These are phyloP conservation scores for Rhytidiadelphus loreus DNA, from an alignment of 225 moss, liverwort and hornwort genomes.

Conservation along the genomic window DNA sequence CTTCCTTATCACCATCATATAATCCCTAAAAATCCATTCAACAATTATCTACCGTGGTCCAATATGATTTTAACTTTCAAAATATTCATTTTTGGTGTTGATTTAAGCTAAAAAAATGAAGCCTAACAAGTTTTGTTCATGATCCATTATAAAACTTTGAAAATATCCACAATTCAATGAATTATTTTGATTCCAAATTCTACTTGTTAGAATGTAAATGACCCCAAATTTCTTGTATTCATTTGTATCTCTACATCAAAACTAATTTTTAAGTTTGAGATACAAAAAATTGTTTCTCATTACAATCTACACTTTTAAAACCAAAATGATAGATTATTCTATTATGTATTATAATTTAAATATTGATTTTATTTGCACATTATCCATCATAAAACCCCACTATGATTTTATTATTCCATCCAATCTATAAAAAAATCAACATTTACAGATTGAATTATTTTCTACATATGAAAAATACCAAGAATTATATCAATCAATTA, in stretches of 20 bases:
- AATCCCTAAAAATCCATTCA: not conserved
- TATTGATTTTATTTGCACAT: not conserved
- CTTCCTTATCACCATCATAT: not conserved
- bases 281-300: not conserved
- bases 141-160: too few species aligned
- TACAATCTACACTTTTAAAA: too few species aligned
- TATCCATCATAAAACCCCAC: not conserved
- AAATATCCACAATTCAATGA: not conserved
- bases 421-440: too few species aligned
- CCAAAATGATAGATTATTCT: not conserved
- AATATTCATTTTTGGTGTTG: not conserved
- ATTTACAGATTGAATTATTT: too few species aligned
- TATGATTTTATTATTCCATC: too few species aligned
- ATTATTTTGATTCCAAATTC: too few species aligned
- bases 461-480: too few species aligned
- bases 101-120: not conserved
- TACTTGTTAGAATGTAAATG: too few species aligned
- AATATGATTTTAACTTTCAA: not conserved
- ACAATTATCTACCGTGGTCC: fast-evolving
- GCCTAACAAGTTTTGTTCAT: not conserved
- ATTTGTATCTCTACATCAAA: not conserved
- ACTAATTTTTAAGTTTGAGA: not conserved
- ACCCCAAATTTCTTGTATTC: not conserved
- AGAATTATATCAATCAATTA: too few species aligned
- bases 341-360: not conserved